Evolutionary conservation across 306 rosid genomes (phyloP).

Genomic region (Fragaria vesca): DNA sequence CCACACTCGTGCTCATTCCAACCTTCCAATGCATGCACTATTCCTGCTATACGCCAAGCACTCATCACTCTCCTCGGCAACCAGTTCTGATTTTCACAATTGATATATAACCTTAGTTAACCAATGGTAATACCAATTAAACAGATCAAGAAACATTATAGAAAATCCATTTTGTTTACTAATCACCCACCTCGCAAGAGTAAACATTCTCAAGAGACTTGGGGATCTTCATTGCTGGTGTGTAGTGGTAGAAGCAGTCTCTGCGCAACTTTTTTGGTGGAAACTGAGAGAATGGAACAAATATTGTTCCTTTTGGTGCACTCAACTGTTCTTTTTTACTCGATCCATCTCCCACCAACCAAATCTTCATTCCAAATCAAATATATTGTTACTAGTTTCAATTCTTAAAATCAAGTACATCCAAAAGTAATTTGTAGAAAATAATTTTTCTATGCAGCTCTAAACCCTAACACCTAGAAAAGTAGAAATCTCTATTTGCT

Average conservation of each 20-base stretch:
- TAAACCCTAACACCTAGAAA: background rate
- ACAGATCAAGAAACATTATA: background rate
- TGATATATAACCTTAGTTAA: background rate
- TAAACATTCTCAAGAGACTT: conserved; percentile 49
- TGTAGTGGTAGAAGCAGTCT: conserved; percentile 57
- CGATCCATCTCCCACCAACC: conserved; percentile 67
- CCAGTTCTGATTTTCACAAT: conserved; percentile 43
- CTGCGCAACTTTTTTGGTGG: conserved; percentile 61
- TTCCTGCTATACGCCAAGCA: conserved; percentile 69
- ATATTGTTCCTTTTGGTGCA: conserved; percentile 69
- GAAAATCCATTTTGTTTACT: background rate
- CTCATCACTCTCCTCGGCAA: conserved; percentile 81
- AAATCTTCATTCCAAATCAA: conserved; percentile 11
- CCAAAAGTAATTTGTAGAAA: background rate
- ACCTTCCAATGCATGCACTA: conserved; percentile 66
- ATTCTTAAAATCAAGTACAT: background rate
- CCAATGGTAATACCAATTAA: background rate
- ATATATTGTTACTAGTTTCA: too few relatives aligned
- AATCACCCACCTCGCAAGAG: conserved; percentile 65
- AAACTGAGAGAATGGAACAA: conserved; percentile 66
- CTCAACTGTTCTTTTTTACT: conserved; percentile 45
- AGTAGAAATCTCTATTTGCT: too few relatives aligned
- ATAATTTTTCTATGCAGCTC: background rate
- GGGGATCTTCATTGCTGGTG: conserved; percentile 70
- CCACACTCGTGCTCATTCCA: conserved; percentile 73